These are phyloP conservation scores for Rhodotorula sp. DNA, from an alignment of 1,284 basidiomycete species.

Conservation along the genomic window DNA sequence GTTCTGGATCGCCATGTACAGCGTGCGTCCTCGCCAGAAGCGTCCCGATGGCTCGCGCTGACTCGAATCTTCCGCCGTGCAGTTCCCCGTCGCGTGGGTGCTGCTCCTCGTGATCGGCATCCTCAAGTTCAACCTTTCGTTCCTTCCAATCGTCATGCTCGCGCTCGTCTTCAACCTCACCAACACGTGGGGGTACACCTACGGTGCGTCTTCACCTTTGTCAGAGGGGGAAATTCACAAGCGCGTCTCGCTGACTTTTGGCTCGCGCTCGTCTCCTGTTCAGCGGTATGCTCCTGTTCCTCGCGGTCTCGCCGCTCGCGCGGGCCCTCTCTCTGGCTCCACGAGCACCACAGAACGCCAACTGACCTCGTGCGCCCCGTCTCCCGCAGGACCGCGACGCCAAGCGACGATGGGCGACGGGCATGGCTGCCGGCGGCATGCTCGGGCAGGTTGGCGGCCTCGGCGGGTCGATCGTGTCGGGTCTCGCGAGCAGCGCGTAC, in stretches of 20 bases:
- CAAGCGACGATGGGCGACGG: constrained; percentile 46
- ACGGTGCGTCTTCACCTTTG: constrained; percentile 53
- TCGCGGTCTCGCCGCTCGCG: neutral
- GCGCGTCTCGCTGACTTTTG: too few species aligned
- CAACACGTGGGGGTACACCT: constrained; percentile 89
- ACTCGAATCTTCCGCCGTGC: constrained; percentile 2
- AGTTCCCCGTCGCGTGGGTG: constrained; percentile 84
- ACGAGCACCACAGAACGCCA: neutral
- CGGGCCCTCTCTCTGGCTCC: too few species aligned
- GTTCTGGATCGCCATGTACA: constrained; percentile 44
- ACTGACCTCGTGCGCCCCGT: neutral
- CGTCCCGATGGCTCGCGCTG: neutral
- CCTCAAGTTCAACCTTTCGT: constrained; percentile 64
- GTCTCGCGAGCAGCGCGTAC: constrained; percentile 33
- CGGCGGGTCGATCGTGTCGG: constrained; percentile 42
- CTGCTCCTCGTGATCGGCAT: constrained; percentile 82
- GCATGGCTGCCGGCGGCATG: constrained; percentile 43
- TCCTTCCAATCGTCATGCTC: constrained; percentile 45
- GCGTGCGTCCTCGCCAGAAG: constrained; percentile 7
- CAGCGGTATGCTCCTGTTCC: constrained; percentile 1
- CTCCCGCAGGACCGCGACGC: constrained; percentile 42
- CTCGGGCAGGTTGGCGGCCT: constrained; percentile 43
- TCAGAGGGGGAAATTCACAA: neutral
- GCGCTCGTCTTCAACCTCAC: constrained; percentile 58
- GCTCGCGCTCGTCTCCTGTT: neutral